These are phyloP conservation scores for Hirschioporus abietinus DNA, from an alignment of 768 basidiomycete genomes.

Conservation along the genomic window DNA sequence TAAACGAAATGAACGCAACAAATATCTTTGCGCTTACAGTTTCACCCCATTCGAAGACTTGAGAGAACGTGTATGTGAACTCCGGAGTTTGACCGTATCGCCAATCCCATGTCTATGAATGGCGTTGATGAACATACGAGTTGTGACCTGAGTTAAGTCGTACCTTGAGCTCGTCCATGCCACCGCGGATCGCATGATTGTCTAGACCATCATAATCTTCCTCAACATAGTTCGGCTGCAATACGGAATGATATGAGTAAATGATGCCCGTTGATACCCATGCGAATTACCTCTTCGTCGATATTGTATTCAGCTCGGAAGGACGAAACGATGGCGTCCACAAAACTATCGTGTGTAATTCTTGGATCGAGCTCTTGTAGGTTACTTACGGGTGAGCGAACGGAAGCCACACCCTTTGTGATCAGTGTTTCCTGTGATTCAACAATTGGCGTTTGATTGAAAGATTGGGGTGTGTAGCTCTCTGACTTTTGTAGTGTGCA, in stretches of 20 bases:
- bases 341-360: slow-evolving; percentile 66
- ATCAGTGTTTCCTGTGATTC: slow-evolving; percentile 61
- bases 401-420: slow-evolving; percentile 84
- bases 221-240: slow-evolving; percentile 27
- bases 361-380: slow-evolving; percentile 47
- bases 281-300: slow-evolving; percentile 26
- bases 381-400: slow-evolving; percentile 90
- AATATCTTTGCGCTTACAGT: slow-evolving; percentile 28
- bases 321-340: slow-evolving; percentile 57
- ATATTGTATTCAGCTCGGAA: slow-evolving; percentile 45
- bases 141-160: slow-evolving; percentile 16
- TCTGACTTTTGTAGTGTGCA: slow-evolving; percentile 61
- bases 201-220: slow-evolving; percentile 39
- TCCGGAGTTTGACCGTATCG: slow-evolving; percentile 90
- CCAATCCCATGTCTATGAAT: slow-evolving; percentile 84
- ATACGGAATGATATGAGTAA: not conserved
- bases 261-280: slow-evolving; percentile 11
- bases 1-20: slow-evolving; percentile 2
- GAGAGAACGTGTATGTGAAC: slow-evolving; percentile 61
- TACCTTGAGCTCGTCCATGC: slow-evolving; percentile 72
- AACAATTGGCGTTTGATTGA: not conserved
- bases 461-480: not conserved
- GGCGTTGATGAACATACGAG: not conserved
- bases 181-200: slow-evolving; percentile 58
- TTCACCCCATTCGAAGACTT: slow-evolving; percentile 32